Evolutionary conservation across 2,329 filamentous ascomycete species (phyloP).

Genomic region (Atkinsonella hypoxylon): DNA sequence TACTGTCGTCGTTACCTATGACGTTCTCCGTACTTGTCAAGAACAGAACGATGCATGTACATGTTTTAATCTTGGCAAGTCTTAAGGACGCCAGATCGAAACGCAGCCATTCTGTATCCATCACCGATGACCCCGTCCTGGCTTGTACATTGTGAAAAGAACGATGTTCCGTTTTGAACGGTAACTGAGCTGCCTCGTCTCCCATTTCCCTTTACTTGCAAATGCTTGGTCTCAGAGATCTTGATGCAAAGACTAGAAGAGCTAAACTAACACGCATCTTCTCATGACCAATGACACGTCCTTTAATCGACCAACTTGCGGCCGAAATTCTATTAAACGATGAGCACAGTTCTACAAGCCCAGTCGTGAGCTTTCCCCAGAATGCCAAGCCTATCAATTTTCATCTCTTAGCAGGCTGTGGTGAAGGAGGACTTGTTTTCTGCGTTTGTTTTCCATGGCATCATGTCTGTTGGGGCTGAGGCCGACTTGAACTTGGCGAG

Average conservation of each 20-base stretch:
- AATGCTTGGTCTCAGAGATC: neutral
- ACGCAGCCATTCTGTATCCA: neutral
- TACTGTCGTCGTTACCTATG: neutral
- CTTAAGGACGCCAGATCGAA: neutral
- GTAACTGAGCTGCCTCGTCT: too few relatives aligned
- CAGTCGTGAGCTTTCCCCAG: slow-evolving; percentile 29
- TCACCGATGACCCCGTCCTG: neutral
- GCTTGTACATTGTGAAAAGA: neutral
- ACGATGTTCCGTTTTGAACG: neutral
- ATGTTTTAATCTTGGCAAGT: neutral
- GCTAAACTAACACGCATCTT: slow-evolving; percentile 17
- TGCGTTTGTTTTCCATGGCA: slow-evolving; percentile 48
- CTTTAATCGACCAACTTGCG: slow-evolving; percentile 50
- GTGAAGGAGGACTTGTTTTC: slow-evolving; percentile 24
- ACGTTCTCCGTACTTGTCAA: neutral
- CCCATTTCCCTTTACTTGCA: too few relatives aligned
- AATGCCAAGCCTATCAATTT: slow-evolving; percentile 8
- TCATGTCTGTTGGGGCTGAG: slow-evolving; percentile 51
- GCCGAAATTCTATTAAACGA: slow-evolving; percentile 37
- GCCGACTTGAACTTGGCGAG: slow-evolving; percentile 32
- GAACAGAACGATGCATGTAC: neutral
- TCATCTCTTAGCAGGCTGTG: slow-evolving; percentile 5
- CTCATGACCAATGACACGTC: slow-evolving; percentile 51
- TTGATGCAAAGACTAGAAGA: neutral
- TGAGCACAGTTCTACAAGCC: slow-evolving; percentile 24